These are phyloP conservation scores for Mallotus japonicus DNA, from an alignment of 441 rosid species.

Conservation along the genomic window DNA sequence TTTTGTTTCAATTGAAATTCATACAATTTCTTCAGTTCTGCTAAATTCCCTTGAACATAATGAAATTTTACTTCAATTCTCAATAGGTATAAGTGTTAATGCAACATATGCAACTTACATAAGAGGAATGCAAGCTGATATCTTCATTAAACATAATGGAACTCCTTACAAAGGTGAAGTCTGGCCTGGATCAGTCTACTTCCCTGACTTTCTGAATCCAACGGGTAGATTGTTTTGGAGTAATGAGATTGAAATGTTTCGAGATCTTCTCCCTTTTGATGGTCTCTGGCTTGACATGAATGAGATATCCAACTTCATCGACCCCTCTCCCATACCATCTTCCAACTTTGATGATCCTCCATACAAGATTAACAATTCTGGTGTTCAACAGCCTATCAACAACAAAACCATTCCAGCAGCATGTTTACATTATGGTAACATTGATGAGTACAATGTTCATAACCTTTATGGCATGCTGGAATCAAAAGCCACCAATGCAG, in stretches of 20 bases:
- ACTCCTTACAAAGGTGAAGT: slow-evolving; percentile 56
- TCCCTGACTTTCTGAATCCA: slow-evolving; percentile 67
- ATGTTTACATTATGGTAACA: slow-evolving; percentile 51
- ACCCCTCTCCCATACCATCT: slow-evolving; percentile 34
- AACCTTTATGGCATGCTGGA: slow-evolving; percentile 69
- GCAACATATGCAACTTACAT: slow-evolving; percentile 39
- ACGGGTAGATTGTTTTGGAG: not conserved
- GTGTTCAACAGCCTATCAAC: slow-evolving; percentile 29
- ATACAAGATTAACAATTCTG: slow-evolving; percentile 60
- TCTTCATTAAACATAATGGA: slow-evolving; percentile 51
- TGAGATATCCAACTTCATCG: slow-evolving; percentile 58
- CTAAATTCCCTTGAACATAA: no score
- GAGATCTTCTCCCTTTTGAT: slow-evolving; percentile 42
- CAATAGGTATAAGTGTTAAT: slow-evolving; percentile 53
- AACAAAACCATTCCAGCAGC: slow-evolving; percentile 52
- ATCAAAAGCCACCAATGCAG: slow-evolving; percentile 55
- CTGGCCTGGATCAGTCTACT: slow-evolving; percentile 75
- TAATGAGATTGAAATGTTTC: slow-evolving; percentile 39
- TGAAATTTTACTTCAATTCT: no score
- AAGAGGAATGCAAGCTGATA: slow-evolving; percentile 62
- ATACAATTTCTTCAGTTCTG: no score
- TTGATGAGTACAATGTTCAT: slow-evolving; percentile 64
- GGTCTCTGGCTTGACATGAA: slow-evolving; percentile 90
- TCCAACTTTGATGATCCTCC: slow-evolving; percentile 59
- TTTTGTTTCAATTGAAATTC: no score